Percentiles rank a stretch among this genome's conserved stretches.
These are phyloP conservation scores for Dioscorea zingiberensis DNA, from an alignment of 106 monocot genomes.

Conservation along the genomic window DNA sequence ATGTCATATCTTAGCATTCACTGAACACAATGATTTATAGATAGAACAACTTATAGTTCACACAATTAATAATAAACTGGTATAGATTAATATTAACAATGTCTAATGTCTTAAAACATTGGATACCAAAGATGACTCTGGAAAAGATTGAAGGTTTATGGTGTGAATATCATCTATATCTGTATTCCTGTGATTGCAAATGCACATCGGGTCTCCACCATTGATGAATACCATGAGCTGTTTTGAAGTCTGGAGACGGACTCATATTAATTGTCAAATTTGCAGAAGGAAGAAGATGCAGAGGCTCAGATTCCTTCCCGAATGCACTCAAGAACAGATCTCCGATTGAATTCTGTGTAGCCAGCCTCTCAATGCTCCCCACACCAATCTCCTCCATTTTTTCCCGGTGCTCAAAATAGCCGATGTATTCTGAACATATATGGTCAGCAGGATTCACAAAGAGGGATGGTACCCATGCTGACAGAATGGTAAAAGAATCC, in stretches of 20 bases:
- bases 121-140: too few relatives aligned
- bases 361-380: constrained; percentile 75
- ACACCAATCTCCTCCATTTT: constrained; percentile 83
- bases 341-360: constrained; percentile 74
- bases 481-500: constrained; percentile 44
- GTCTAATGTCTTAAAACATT: too few relatives aligned
- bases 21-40: too few relatives aligned
- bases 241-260: constrained; percentile 56
- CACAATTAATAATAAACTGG: too few relatives aligned
- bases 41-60: too few relatives aligned
- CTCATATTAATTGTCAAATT: constrained; percentile 60
- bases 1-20: too few relatives aligned
- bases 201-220: constrained; percentile 77
- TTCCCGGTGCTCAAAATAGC: constrained; percentile 76
- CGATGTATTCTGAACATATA: constrained; percentile 86
- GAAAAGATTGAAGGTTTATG: too few relatives aligned
- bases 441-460: constrained; percentile 85
- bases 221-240: constrained; percentile 88
- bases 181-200: constrained; percentile 43
- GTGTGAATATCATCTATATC: constrained; percentile 17
- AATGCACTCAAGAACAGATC: constrained; percentile 59
- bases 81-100: too few relatives aligned
- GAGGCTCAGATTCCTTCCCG: constrained; percentile 66
- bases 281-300: constrained; percentile 91
- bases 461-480: constrained; percentile 69